Evolutionary conservation across 2,329 filamentous ascomycete species (phyloP).

Genomic region (Verticillium tricorpus): DNA sequence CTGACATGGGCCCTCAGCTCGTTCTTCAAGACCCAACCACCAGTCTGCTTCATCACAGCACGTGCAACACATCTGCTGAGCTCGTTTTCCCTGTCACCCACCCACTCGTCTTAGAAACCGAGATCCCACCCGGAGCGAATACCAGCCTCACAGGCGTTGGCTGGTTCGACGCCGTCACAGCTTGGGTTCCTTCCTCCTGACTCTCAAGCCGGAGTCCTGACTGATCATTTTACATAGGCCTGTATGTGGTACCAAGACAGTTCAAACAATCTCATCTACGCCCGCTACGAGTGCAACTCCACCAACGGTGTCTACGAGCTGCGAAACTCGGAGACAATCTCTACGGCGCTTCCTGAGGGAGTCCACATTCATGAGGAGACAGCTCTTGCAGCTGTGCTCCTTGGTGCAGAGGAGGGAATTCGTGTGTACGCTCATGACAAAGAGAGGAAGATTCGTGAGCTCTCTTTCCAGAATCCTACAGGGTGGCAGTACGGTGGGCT

Average conservation of each 20-base stretch:
- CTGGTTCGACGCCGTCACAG: neutral
- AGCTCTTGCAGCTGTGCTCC: conserved; percentile 24
- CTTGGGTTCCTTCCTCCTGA: neutral
- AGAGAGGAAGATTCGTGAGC: conserved; percentile 22
- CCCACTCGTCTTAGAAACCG: neutral
- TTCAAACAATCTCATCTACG: conserved; percentile 8
- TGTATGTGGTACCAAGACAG: conserved; percentile 8
- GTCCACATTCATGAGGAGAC: conserved; percentile 21
- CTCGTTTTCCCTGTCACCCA: conserved; percentile 27
- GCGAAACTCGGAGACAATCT: conserved; percentile 25
- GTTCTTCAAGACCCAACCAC: conserved; percentile 30
- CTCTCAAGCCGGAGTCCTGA: neutral
- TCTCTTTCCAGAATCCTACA: conserved; percentile 22
- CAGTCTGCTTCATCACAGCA: conserved; percentile 28
- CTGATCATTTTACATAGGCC: conserved; percentile 7
- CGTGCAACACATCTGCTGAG: conserved; percentile 22
- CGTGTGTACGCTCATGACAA: conserved; percentile 33
- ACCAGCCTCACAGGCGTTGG: conserved; percentile 1
- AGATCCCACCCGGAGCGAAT: neutral
- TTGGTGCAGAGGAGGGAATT: conserved; percentile 26
- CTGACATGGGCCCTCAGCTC: conserved; percentile 24
- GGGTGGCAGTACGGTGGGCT: conserved; percentile 24
- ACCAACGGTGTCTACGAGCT: conserved; percentile 25
- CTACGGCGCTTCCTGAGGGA: conserved; percentile 10
- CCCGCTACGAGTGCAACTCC: conserved; percentile 27